Evolutionary conservation across 305 asterid species (phyloP).

Genomic region (Fraxinus sp.): DNA sequence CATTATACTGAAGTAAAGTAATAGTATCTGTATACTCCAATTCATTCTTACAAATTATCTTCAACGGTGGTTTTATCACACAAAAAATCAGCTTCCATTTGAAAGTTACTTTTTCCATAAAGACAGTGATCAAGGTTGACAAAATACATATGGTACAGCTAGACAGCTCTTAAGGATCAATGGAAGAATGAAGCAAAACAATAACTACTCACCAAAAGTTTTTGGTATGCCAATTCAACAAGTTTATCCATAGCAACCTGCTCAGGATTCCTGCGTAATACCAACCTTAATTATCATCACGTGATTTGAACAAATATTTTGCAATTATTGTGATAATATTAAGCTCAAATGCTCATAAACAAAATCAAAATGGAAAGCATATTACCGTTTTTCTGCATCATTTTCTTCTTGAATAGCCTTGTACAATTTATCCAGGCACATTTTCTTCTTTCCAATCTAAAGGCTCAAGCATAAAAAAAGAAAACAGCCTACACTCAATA

Average conservation of each 20-base stretch:
- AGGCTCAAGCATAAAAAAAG: constrained; percentile 33
- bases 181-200: constrained; percentile 12
- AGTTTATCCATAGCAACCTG: constrained; percentile 85
- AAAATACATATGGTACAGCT: neutral
- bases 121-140: neutral
- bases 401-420: constrained; percentile 56
- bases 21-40: neutral
- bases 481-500: constrained; percentile 14
- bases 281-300: constrained; percentile 5
- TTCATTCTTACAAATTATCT: neutral
- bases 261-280: constrained; percentile 68
- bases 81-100: neutral
- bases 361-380: constrained; percentile 17
- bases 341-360: constrained; percentile 13
- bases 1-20: neutral
- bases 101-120: neutral
- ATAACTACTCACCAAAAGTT: constrained; percentile 66
- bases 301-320: constrained; percentile 13
- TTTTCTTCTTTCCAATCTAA: constrained; percentile 67
- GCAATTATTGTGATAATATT: constrained; percentile 8
- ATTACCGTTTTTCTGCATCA: constrained; percentile 52
- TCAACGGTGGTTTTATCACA: neutral
- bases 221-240: constrained; percentile 74
- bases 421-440: constrained; percentile 48
- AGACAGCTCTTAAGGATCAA: constrained; percentile 7